Conservation (phyloP, 805 yeast genomes). For the Candida tallmaniae region DNA sequence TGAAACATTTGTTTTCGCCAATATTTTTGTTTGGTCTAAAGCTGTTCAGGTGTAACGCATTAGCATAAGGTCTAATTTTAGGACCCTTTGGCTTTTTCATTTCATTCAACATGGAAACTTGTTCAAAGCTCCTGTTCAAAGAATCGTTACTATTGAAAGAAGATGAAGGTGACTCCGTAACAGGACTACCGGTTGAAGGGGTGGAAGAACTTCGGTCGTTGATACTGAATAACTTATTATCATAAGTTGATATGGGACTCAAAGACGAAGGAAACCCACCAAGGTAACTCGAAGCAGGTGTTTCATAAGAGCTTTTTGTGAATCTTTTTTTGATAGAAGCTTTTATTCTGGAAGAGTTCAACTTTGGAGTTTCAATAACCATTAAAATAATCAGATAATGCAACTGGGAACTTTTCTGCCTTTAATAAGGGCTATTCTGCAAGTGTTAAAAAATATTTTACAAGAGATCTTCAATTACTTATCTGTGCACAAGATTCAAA, state of each 20-base stretch:
- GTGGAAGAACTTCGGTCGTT: neutral
- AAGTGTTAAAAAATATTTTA: no score
- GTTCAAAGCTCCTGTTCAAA: neutral
- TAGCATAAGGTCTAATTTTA: constrained; percentile 20
- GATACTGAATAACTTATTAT: constrained; percentile 1
- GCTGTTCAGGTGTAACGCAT: constrained; percentile 14
- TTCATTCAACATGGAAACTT: neutral
- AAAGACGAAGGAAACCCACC: constrained; percentile 8
- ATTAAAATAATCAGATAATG: no score
- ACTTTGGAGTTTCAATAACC: neutral
- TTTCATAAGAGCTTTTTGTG: neutral
- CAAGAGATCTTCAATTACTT: no score
- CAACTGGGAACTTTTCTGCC: no score
- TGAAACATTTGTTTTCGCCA: constrained; percentile 30
- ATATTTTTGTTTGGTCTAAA: constrained; percentile 3
- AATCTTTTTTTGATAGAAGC: neutral
- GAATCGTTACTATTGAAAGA: constrained; percentile 1
- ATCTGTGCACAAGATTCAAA: no score
- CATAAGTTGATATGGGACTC: constrained; percentile 8
- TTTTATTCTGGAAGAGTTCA: no score
- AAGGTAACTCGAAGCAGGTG: neutral
- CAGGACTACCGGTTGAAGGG: neutral
- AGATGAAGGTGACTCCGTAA: neutral
- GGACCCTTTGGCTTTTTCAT: constrained; percentile 15
- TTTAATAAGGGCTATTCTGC: no score